Base-by-base conservation (phyloP, 139 green algal genomes). In the Eudorina sp. region DNA sequence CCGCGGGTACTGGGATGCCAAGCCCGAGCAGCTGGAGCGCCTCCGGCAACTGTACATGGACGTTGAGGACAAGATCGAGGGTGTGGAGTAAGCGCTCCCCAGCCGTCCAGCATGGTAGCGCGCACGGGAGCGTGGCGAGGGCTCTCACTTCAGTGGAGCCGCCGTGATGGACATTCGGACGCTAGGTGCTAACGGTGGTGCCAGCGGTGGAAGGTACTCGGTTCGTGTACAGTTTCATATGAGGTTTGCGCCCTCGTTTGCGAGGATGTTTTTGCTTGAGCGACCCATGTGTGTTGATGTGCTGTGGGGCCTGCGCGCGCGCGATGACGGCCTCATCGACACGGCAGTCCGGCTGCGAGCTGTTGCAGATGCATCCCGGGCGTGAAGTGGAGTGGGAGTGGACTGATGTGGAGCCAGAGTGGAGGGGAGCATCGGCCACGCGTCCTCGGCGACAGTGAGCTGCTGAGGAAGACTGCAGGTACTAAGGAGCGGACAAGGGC, bases 41-140 rank as follows among this genome's bases (percentile, higher is more conserved):
- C 95, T 99, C 75, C 88, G 94, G 18, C 92, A 99, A 94, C 84
- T 99, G 86, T 98, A 99, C 93, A 96, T 92, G 88, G 93, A 97
- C 68, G 94, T 97, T 45, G 97, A 99, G 96, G 98, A 99, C 93
- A 97, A 98, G 91, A 99, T 99, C 88, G 98, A 99, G 96, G 98
- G 98, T 40, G 94, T 99, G 27, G 97, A 99, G 87, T 97, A 96
- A 91, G 53, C 75, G n/a, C n/a, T n/a, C n/a, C n/a, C n/a, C n/a
- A n/a, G n/a, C n/a, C n/a, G n/a, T n/a, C n/a, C n/a, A n/a, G n/a
- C n/a, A n/a, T n/a, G n/a, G n/a, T n/a, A n/a, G n/a, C n/a, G n/a
- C n/a, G n/a, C n/a, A n/a, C n/a, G n/a, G n/a, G n/a, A n/a, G n/a
- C n/a, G n/a, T n/a, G n/a, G n/a, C n/a, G n/a, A n/a, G n/a, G n/a